Percentiles rank a stretch among this genome's conserved stretches.
phyloP scores from a whole-genome alignment of 2,329 filamentous ascomycete genomes.

The Diaporthe velutina region DNA sequence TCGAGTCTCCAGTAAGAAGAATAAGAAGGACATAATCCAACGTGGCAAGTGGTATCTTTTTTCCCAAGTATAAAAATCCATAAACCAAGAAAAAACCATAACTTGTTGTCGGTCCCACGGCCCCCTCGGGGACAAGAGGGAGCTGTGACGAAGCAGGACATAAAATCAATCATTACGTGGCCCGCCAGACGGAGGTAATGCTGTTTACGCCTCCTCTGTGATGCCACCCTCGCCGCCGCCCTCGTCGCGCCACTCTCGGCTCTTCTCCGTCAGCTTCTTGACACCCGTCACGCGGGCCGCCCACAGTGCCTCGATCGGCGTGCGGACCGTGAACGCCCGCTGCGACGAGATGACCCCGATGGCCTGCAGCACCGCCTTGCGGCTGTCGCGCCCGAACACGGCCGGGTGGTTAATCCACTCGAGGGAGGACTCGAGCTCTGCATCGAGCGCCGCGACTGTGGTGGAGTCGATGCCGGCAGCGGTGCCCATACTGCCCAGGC shows the following conservation, averaged over 20 bases:
- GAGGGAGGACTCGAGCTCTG: conserved; percentile 88
- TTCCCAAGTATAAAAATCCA: conserved; percentile 31
- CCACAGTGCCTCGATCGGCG: conserved; percentile 90
- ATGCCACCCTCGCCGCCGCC: conserved; percentile 79
- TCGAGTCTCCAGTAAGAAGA: conserved; percentile 11
- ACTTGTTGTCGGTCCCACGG: conserved; percentile 5
- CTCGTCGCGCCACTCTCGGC: conserved; percentile 91
- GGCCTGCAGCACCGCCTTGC: conserved; percentile 95
- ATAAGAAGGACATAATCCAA: conserved; percentile 28
- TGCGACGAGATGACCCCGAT: conserved; percentile 98
- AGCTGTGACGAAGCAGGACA: conserved; percentile 11
- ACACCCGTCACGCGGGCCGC: conserved; percentile 85
- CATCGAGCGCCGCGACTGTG: conserved; percentile 88
- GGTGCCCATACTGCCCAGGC: conserved; percentile 59
- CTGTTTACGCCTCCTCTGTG: conserved; percentile 67
- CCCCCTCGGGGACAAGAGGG: background rate
- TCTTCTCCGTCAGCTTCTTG: conserved; percentile 83
- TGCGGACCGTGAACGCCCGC: conserved; percentile 92
- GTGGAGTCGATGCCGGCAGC: conserved; percentile 82
- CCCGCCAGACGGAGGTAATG: background rate
- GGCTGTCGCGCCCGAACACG: conserved; percentile 91
- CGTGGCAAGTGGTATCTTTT: conserved; percentile 38
- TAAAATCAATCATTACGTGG: conserved; percentile 19
- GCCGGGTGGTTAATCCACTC: conserved; percentile 99
- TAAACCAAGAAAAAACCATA: conserved; percentile 21